Percentiles rank a stretch among this genome's conserved stretches.
Evolutionary conservation across 768 basidiomycete species (phyloP).

Genomic region (Pseudohyphozyma bogoriensis): DNA sequence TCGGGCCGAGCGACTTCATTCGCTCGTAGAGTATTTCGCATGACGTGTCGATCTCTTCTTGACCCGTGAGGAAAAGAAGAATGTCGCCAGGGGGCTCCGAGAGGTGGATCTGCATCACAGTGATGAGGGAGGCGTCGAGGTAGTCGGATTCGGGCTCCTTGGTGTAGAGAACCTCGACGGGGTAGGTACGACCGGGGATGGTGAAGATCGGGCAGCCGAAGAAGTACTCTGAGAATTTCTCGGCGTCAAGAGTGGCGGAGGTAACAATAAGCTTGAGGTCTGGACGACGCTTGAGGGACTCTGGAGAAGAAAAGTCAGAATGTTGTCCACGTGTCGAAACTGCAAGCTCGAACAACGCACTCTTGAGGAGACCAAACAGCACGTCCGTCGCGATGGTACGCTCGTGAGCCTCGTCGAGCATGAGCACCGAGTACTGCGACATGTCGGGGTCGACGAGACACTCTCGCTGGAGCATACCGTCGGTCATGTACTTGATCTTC

Average conservation of each 20-base stretch:
- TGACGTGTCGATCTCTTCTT: slow-evolving; percentile 95
- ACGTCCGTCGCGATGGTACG: slow-evolving; percentile 98
- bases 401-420: slow-evolving; percentile 98
- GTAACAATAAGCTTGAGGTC: slow-evolving; percentile 97
- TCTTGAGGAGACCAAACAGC: slow-evolving; percentile 88
- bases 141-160: slow-evolving; percentile 98
- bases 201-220: slow-evolving; percentile 98
- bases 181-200: slow-evolving; percentile 98
- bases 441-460: slow-evolving; percentile 90
- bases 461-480: slow-evolving; percentile 97
- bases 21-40: slow-evolving; percentile 97
- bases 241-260: slow-evolving; percentile 96
- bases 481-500: slow-evolving; percentile 99
- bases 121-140: slow-evolving; percentile 93
- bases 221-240: slow-evolving; percentile 99
- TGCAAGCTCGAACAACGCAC: slow-evolving; percentile 38
- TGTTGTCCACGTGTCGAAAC: neutral
- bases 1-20: slow-evolving; percentile 97
- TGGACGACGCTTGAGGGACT: slow-evolving; percentile 85
- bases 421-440: slow-evolving; percentile 84
- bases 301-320: slow-evolving; percentile 42
- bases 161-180: slow-evolving; percentile 95
- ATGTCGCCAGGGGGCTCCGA: slow-evolving; percentile 96
- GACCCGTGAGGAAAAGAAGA: slow-evolving; percentile 92
- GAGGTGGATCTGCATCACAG: slow-evolving; percentile 98